Evolutionary conservation across 225 moss, liverwort and hornwort species (phyloP), one percentile per base, ranked within the genome.

Genomic region (Sphagnum contortum): DNA sequence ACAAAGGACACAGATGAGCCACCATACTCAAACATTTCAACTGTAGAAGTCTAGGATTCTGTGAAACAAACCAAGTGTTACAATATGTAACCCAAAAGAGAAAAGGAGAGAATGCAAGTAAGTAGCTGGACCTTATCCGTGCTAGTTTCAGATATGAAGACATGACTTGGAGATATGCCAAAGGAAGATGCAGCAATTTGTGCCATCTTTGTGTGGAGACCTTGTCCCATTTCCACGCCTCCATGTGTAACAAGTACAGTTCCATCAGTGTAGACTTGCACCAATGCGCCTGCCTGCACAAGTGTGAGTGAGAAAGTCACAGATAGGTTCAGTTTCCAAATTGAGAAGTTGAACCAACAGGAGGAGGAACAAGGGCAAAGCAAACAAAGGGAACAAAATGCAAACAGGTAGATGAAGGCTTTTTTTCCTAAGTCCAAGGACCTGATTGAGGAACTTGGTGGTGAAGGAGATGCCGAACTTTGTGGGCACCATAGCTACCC

Each of bases 401-500:
- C 29, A 29, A 44, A 48, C 46, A 55, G 66, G 44, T 61, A 63
- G 1, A 50, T 44, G 7, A 57, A 59, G 7, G 5, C n/a, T 47
- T 9, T 47, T 9, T 61, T 9, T 9, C 60, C 3, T 8, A 44
- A 61, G 60, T 9, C 44, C 52, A 52, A 52, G 52, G 52, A 89
- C 92, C 89, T 98, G 96, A 72, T 98, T 98, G 47, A 98, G 74
- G 67, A 98, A 83, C 71, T 98, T 98, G 45, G 92, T 89, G 64
- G 92, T 98, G 59, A 98, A 98, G 3, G 96, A 92, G 62, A 98
- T 98, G 64, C 92, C 96, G 68, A 98, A 98, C 76, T 98, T 98
- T 3, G 92, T 98, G 11, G 96, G 92, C 62, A 98, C 71, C 87
- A 98, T 98, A 12, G 96, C 74, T 45, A 98, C 57, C 9, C 96